phyloP scores from a whole-genome alignment of 73 alveolate species.

The Paramecium tetraurelia region DNA sequence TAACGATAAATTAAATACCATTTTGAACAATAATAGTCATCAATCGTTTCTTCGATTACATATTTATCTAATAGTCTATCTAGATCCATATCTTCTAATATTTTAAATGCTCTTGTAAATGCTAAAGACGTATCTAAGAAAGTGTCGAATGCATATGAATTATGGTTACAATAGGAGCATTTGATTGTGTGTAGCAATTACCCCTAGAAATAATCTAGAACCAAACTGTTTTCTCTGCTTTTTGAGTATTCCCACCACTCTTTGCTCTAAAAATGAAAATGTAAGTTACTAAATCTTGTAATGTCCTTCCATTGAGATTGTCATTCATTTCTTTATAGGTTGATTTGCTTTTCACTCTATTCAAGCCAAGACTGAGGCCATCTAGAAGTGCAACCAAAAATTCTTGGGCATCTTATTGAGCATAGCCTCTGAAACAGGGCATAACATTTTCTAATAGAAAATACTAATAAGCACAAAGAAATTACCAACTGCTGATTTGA shows the following conservation, averaged over 20 bases:
- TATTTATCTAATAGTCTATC: slow-evolving; percentile 4
- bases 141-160: slow-evolving; percentile 77
- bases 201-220: slow-evolving; percentile 79
- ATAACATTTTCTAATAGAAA: slow-evolving; percentile 50
- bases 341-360: slow-evolving; percentile 70
- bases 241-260: slow-evolving; percentile 79
- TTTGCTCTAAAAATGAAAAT: slow-evolving; percentile 52
- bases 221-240: slow-evolving; percentile 71
- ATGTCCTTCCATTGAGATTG: background rate
- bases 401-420: slow-evolving; percentile 80
- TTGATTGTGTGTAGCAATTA: slow-evolving; percentile 69
- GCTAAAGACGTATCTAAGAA: slow-evolving; percentile 62
- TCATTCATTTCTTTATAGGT: slow-evolving; percentile 71
- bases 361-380: slow-evolving; percentile 74
- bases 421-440: slow-evolving; percentile 78
- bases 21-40: slow-evolving; percentile 50
- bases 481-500: slow-evolving; percentile 52
- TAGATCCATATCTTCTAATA: slow-evolving; percentile 29
- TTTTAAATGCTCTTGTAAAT: slow-evolving; percentile 29
- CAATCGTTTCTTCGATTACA: slow-evolving; percentile 6
- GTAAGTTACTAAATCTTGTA: slow-evolving; percentile 27
- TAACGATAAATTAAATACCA: background rate
- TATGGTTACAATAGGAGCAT: slow-evolving; percentile 67
- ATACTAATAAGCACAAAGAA: background rate
- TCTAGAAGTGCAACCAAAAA: slow-evolving; percentile 75